A percentile compares a stretch with the other conserved stretches of the same genome.
Evolutionary conservation across 169 alveolate genomes (phyloP).

Genomic region (Plasmodium adleri): DNA sequence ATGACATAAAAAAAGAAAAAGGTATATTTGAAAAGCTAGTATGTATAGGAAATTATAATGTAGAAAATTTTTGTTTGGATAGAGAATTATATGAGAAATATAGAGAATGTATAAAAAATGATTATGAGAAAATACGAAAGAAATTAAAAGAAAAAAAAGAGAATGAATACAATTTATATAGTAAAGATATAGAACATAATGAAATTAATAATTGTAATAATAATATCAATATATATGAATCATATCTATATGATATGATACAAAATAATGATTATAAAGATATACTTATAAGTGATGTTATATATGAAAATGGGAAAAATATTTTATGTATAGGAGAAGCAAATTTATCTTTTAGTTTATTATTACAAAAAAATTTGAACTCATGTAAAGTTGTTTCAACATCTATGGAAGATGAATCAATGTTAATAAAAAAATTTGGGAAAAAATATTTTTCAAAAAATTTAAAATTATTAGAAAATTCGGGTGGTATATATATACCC

Average conservation of each 20-base stretch:
- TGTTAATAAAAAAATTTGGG: slow-evolving; percentile 22
- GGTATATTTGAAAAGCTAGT: slow-evolving; percentile 38
- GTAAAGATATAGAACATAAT: too few species aligned
- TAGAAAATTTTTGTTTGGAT: neutral
- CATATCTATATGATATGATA: slow-evolving; percentile 25
- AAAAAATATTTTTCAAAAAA: slow-evolving; percentile 21
- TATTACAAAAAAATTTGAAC: slow-evolving; percentile 19
- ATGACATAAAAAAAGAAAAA: slow-evolving; percentile 14
- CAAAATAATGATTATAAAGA: slow-evolving; percentile 27
- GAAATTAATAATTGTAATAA: too few species aligned
- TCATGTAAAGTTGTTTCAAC: slow-evolving; percentile 38
- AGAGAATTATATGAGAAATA: slow-evolving; percentile 15
- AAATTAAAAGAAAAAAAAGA: neutral
- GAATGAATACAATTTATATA: neutral
- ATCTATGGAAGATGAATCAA: slow-evolving; percentile 13
- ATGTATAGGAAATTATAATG: slow-evolving; percentile 14
- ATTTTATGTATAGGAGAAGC: slow-evolving; percentile 64
- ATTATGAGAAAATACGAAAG: slow-evolving; percentile 21
- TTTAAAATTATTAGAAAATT: slow-evolving; percentile 34
- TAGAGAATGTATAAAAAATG: slow-evolving; percentile 6
- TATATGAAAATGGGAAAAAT: slow-evolving; percentile 41
- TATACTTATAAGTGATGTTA: slow-evolving; percentile 48
- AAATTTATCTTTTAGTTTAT: slow-evolving; percentile 35
- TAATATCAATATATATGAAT: neutral
- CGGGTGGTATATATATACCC: slow-evolving; percentile 53